Evolutionary conservation across 192 early-diverging fungal genomes (phyloP), one percentile per base, ranked within the genome.

Genomic region (Globomyces pollinis-pini): DNA sequence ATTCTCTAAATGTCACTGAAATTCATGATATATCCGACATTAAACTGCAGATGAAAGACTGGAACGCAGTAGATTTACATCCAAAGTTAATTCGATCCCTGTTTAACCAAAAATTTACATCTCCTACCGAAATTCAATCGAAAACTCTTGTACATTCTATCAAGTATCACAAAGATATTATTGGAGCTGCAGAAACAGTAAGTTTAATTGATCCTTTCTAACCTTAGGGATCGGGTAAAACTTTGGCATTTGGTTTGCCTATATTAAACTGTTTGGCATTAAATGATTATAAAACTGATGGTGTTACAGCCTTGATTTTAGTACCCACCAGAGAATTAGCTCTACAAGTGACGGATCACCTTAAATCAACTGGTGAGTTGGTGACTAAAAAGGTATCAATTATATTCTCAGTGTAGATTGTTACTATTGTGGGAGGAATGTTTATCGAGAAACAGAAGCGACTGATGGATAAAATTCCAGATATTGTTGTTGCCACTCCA

Each of bases 281-380:
- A 57, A 18, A 66, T 57, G 11, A 42, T 58, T 1, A 55, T 2
- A 21, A 38, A 24, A 43, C 20, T 7, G 21, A 36, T 43, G 26
- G 70, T 64, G 11, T 63, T 76, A 38, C 67, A 67, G 95, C 78
- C 0, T 73, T 98, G 23, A 83, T 98, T 32, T 66, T 98, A 58
- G 81, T 91, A 0, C 95, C 95, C 0, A 98, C 95, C 1, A 83
- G 95, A 50, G 95, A 98, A 73, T 76, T 98, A 73, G 93, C 95
- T 0, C 84, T 95, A 16, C 95, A 98, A 77, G 86, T 98, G 41
- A 84, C 78, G 60, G 85, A 96, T 34, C 91, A 95, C 56, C 68
- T 98, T 62, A 61, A 63, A 11, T 61, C 45, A 26, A 70, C 65
- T 2, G 55, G 65, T 15, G 68, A 64, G 59, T 63, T 57, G 34